Conservation (phyloP, 139 green algal genomes). For the Chlamydomonas incerta region DNA sequence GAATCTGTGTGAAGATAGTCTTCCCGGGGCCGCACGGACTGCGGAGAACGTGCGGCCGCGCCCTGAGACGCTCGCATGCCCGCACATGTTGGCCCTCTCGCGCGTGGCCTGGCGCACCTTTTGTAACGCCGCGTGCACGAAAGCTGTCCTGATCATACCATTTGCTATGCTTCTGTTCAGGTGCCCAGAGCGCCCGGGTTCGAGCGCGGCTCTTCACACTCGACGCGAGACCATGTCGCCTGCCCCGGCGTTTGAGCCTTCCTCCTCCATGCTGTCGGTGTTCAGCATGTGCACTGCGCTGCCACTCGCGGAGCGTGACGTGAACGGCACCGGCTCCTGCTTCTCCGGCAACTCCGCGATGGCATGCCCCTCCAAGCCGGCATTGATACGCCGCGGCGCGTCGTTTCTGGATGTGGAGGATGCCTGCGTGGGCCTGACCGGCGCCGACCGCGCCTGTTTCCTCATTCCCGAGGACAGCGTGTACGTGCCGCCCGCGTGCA, state of each 20-base stretch:
- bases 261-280: background rate
- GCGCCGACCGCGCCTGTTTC: background rate
- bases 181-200: too few relatives aligned
- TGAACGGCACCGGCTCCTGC: too few relatives aligned
- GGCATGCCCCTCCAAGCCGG: background rate
- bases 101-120: too few relatives aligned
- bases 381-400: background rate
- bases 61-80: too few relatives aligned
- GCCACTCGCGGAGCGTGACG: background rate
- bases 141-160: too few relatives aligned
- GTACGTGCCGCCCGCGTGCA: background rate
- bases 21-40: too few relatives aligned
- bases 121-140: too few relatives aligned
- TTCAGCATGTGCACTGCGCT: background rate
- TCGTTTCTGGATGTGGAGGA: conserved; percentile 32
- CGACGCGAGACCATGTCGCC: background rate
- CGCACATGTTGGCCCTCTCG: too few relatives aligned
- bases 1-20: too few relatives aligned
- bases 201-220: too few relatives aligned
- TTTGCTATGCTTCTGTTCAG: too few relatives aligned
- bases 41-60: too few relatives aligned
- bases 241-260: background rate
- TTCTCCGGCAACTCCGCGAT: background rate
- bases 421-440: background rate
- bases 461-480: conserved; percentile 38